Evolutionary conservation across 352 stramenopile species (phyloP).

Genomic region (Pythium folliculosum): DNA sequence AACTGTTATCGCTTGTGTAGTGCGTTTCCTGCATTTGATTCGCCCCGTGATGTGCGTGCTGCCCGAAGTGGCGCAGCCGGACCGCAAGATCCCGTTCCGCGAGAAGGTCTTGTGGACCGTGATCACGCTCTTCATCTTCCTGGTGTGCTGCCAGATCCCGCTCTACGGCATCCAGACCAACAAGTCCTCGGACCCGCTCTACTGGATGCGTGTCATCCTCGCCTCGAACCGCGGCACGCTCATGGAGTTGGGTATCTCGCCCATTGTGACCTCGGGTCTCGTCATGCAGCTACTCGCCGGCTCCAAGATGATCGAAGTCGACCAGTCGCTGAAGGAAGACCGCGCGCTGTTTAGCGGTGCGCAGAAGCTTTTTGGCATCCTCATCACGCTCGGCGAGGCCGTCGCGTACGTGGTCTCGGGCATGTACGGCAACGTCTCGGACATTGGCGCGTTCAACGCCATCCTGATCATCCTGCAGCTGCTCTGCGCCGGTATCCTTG

Average conservation of each 20-base stretch:
- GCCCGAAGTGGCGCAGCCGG: slow-evolving; percentile 96
- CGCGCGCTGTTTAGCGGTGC: slow-evolving; percentile 96
- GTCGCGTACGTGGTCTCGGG: slow-evolving; percentile 99
- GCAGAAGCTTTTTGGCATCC: slow-evolving; percentile 99
- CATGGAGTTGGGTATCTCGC: slow-evolving; percentile 98
- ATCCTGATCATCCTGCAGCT: slow-evolving; percentile 99
- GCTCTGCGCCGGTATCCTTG: slow-evolving; percentile 97
- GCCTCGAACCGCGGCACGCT: slow-evolving; percentile 98
- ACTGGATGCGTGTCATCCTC: slow-evolving; percentile 99
- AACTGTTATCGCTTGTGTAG: slow-evolving; percentile 18
- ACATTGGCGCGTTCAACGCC: slow-evolving; percentile 98
- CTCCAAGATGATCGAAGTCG: slow-evolving; percentile 98
- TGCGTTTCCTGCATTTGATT: slow-evolving; percentile 99
- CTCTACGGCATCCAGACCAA: slow-evolving; percentile 99
- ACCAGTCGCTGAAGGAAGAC: slow-evolving; percentile 99
- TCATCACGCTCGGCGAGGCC: slow-evolving; percentile 98
- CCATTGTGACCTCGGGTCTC: slow-evolving; percentile 99
- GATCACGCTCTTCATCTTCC: slow-evolving; percentile 99
- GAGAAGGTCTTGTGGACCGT: slow-evolving; percentile 99
- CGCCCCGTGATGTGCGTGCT: slow-evolving; percentile 98
- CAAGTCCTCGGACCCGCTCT: slow-evolving; percentile 99
- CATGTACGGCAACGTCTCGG: slow-evolving; percentile 98
- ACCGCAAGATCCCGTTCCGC: slow-evolving; percentile 98
- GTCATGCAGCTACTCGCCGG: slow-evolving; percentile 99
- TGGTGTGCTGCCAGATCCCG: slow-evolving; percentile 99